phyloP scores from a whole-genome alignment of 2,329 filamentous ascomycete genomes.

The Neocatenulostroma microsporum region DNA sequence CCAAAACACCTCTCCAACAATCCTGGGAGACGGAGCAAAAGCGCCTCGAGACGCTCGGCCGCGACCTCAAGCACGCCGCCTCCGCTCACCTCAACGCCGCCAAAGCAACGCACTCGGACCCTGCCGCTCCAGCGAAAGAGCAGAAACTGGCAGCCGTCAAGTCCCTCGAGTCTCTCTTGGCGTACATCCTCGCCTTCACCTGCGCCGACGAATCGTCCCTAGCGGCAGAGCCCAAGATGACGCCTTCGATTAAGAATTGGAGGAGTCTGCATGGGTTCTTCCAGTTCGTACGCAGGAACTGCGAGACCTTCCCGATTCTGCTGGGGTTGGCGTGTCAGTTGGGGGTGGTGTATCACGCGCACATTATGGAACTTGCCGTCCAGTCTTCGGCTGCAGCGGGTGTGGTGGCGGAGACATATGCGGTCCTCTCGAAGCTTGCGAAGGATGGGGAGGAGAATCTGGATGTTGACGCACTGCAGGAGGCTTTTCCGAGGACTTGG shows the following conservation, averaged over 20 bases:
- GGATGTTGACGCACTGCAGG: constrained; percentile 31
- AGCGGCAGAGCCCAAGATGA: constrained; percentile 19
- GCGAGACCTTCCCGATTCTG: constrained; percentile 26
- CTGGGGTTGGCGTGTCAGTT: constrained; percentile 36
- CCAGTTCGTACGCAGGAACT: constrained; percentile 20
- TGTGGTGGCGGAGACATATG: constrained; percentile 12
- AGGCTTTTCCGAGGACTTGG: constrained; percentile 34
- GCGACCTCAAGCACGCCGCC: constrained; percentile 40
- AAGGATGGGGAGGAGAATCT: constrained; percentile 19
- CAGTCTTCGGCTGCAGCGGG: constrained; percentile 6
- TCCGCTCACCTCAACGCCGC: constrained; percentile 28
- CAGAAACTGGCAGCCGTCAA: constrained; percentile 31
- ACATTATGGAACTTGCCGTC: constrained; percentile 25
- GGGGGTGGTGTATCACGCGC: constrained; percentile 32
- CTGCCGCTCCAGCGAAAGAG: constrained; percentile 14
- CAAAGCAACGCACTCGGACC: constrained; percentile 1
- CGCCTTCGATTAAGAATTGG: constrained; percentile 20
- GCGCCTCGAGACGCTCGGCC: constrained; percentile 36
- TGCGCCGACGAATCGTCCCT: constrained; percentile 22
- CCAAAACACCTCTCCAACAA: constrained; percentile 26
- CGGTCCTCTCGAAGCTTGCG: constrained; percentile 14
- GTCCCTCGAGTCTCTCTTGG: constrained; percentile 39
- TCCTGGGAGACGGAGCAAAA: constrained; percentile 33
- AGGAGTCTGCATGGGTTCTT: constrained; percentile 21
- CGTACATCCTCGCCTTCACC: constrained; percentile 28